phyloP scores from a whole-genome alignment of 2,329 filamentous ascomycete genomes.

The Fusarium gaditjirri region DNA sequence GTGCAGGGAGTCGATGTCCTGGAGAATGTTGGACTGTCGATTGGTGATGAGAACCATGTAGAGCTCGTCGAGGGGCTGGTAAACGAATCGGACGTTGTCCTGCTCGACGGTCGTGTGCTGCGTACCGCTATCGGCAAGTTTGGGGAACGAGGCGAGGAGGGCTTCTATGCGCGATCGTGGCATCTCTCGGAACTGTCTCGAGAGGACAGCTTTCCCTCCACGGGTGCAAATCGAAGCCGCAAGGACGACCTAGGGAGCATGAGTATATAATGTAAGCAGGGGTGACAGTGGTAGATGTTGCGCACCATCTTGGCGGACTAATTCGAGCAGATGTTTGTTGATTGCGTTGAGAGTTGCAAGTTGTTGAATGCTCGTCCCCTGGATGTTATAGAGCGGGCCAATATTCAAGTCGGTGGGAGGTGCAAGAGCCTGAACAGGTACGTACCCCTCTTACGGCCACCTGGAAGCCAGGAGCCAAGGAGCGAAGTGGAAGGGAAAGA shows the following conservation, averaged over 20 bases:
- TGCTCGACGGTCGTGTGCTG: conserved; percentile 99
- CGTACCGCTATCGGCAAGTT: conserved; percentile 93
- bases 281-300: conserved; percentile 9
- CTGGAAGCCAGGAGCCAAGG: conserved; percentile 27
- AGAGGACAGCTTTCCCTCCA: conserved; percentile 97
- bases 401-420: conserved; percentile 46
- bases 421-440: conserved; percentile 31
- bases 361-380: conserved; percentile 42
- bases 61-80: conserved; percentile 97
- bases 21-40: conserved; percentile 98
- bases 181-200: conserved; percentile 97
- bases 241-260: conserved; percentile 82
- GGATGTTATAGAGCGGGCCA: conserved; percentile 45
- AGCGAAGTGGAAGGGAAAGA: conserved; percentile 5
- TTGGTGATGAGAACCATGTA: conserved; percentile 99
- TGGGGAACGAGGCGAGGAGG: conserved; percentile 95
- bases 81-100: conserved; percentile 99
- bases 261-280: conserved; percentile 27
- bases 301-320: conserved; percentile 54
- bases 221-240: conserved; percentile 99
- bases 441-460: conserved; percentile 40
- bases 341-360: conserved; percentile 34
- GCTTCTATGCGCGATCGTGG: conserved; percentile 96
- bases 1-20: conserved; percentile 98
- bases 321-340: conserved; percentile 32